Conservation (phyloP, 2,329 filamentous ascomycete species). For the Cercospora berteroae region DNA sequence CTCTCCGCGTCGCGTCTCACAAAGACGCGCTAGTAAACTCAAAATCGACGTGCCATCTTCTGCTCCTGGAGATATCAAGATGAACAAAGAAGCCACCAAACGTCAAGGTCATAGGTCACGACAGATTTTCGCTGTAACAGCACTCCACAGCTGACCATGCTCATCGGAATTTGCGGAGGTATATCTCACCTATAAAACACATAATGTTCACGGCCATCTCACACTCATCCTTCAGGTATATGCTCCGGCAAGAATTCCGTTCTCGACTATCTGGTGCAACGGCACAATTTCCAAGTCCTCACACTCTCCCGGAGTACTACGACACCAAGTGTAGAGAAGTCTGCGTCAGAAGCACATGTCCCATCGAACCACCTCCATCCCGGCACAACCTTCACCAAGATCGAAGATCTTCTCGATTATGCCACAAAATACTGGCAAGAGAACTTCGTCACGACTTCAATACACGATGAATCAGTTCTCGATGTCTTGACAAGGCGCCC, state of each 20-base stretch:
- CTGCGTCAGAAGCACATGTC: conserved; percentile 41
- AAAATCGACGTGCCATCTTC: neutral
- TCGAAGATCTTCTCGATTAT: conserved; percentile 73
- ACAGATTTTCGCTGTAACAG: neutral
- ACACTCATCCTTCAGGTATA: conserved; percentile 60
- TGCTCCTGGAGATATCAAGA: neutral
- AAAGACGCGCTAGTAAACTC: conserved; percentile 9
- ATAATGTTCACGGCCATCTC: neutral
- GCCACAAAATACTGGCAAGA: conserved; percentile 81
- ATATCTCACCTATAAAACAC: conserved; percentile 28
- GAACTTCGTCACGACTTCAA: conserved; percentile 81
- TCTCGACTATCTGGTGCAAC: conserved; percentile 78
- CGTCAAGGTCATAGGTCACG: neutral
- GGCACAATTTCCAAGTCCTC: conserved; percentile 77
- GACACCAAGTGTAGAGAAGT: conserved; percentile 45
- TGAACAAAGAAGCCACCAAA: neutral
- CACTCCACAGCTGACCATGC: conserved; percentile 50
- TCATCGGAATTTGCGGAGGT: conserved; percentile 76
- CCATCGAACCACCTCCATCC: conserved; percentile 29
- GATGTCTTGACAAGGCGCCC: conserved; percentile 76
- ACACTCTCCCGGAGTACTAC: conserved; percentile 51
- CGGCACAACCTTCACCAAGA: conserved; percentile 54
- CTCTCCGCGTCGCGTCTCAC: conserved; percentile 3
- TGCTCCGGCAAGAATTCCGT: conserved; percentile 91
- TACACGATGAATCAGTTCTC: conserved; percentile 69